Conservation (phyloP, 306 rosid genomes). For the Aeschynomene evenia region DNA sequence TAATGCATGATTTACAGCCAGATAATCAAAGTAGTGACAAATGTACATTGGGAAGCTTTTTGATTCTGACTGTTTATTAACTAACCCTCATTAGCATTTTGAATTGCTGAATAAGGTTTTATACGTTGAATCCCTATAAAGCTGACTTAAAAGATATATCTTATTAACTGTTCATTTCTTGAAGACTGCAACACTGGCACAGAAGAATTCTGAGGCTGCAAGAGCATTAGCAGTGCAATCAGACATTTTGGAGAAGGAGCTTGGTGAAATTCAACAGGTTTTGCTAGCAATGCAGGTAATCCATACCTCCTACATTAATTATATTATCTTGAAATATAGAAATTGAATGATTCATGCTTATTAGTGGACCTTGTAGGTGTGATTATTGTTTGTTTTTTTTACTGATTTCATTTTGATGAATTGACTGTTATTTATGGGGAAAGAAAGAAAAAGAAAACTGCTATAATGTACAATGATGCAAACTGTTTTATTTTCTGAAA, state of each 20-base stretch:
- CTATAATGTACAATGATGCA: background rate
- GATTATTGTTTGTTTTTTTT: background rate
- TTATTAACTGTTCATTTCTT: conserved; percentile 40
- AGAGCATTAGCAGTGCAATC: conserved; percentile 73
- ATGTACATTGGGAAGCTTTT: background rate
- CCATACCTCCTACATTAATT: conserved; percentile 4
- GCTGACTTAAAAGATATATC: conserved; percentile 1
- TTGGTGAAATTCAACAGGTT: conserved; percentile 83
- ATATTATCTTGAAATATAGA: background rate
- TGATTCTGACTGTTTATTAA: background rate
- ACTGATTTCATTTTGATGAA: background rate
- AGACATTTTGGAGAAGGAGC: conserved; percentile 85
- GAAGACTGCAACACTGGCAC: conserved; percentile 82
- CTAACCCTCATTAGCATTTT: conserved; percentile 7
- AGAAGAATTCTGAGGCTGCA: conserved; percentile 82
- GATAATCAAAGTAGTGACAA: background rate
- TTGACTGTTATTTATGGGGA: background rate
- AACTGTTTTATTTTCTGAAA: background rate
- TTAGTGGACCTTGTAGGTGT: conserved; percentile 7
- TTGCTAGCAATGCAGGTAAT: conserved; percentile 94
- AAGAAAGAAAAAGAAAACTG: too few species aligned
- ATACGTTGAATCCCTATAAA: conserved; percentile 1
- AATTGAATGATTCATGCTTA: conserved; percentile 3
- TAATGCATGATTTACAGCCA: background rate
- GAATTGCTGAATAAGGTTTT: conserved; percentile 11